These are phyloP conservation scores for Clavispora phyllophila DNA, from an alignment of 805 yeast genomes.

Conservation along the genomic window DNA sequence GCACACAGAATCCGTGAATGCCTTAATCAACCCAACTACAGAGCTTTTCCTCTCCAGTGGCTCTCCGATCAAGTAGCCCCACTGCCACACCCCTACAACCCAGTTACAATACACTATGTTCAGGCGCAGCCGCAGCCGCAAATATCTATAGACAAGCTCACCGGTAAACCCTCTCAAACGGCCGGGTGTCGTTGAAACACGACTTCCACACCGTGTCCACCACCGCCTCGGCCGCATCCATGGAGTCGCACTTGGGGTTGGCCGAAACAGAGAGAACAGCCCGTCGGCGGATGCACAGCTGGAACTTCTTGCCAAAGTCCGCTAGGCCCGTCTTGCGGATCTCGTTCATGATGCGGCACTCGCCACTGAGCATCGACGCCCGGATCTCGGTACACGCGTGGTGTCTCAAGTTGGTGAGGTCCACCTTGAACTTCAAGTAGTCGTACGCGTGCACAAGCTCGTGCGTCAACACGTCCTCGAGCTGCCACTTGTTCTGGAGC, in stretches of 20 bases:
- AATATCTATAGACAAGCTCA: slow-evolving; percentile 19
- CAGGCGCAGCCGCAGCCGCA: neutral
- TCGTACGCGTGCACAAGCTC: slow-evolving; percentile 94
- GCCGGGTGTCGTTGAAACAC: slow-evolving; percentile 92
- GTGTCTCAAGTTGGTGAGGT: slow-evolving; percentile 79
- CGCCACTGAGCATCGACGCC: slow-evolving; percentile 90
- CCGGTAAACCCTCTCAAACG: slow-evolving; percentile 87
- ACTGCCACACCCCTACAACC: no score
- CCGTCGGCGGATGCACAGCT: slow-evolving; percentile 83
- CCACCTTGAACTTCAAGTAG: slow-evolving; percentile 79
- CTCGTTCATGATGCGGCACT: slow-evolving; percentile 87
- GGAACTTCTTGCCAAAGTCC: slow-evolving; percentile 75
- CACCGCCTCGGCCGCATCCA: slow-evolving; percentile 68
- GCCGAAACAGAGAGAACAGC: slow-evolving; percentile 81
- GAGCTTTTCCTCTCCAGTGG: no score
- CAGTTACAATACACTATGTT: neutral
- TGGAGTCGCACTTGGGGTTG: slow-evolving; percentile 74
- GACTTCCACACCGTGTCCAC: slow-evolving; percentile 89
- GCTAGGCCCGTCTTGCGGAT: slow-evolving; percentile 51
- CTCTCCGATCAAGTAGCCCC: no score
- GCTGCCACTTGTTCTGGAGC: slow-evolving; percentile 65
- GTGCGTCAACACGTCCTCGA: slow-evolving; percentile 89
- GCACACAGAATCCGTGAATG: no score
- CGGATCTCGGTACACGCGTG: slow-evolving; percentile 97
- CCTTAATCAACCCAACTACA: no score